Conservation (phyloP, 129 eudicot species). For the Lonicera japonica region DNA sequence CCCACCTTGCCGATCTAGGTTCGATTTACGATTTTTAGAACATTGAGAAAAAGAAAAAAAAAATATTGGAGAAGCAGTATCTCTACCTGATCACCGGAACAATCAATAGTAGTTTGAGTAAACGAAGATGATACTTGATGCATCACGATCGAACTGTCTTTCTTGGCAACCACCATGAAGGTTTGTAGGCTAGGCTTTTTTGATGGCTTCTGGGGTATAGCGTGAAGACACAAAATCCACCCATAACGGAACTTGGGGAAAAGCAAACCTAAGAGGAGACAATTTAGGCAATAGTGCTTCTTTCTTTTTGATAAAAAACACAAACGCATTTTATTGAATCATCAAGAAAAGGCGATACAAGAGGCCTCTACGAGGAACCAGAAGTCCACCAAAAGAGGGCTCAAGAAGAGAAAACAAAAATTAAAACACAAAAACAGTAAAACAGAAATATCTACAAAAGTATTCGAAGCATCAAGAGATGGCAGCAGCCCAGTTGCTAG, state of each 20-base stretch:
- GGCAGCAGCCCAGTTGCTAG: too few relatives aligned
- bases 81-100: conserved; percentile 56
- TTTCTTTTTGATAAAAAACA: too few relatives aligned
- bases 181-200: conserved; percentile 53
- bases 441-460: too few relatives aligned
- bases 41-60: neutral
- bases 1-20: too few relatives aligned
- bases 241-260: conserved; percentile 81
- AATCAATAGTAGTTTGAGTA: conserved; percentile 31
- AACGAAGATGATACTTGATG: conserved; percentile 41
- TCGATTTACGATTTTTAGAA: too few relatives aligned
- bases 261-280: conserved; percentile 44
- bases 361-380: too few relatives aligned
- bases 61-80: neutral
- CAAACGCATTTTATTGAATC: too few relatives aligned
- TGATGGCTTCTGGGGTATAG: conserved; percentile 49
- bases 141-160: conserved; percentile 43
- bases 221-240: conserved; percentile 73
- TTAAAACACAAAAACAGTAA: too few relatives aligned
- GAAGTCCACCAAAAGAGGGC: too few relatives aligned
- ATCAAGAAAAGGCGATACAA: too few relatives aligned
- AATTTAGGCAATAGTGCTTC: neutral
- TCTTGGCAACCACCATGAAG: conserved; percentile 80
- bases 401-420: too few relatives aligned
- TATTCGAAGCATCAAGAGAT: too few relatives aligned